Evolutionary conservation across 2,329 filamentous ascomycete genomes (phyloP), one percentile per base, ranked within the genome.

Genomic region (Xylaria sp.): DNA sequence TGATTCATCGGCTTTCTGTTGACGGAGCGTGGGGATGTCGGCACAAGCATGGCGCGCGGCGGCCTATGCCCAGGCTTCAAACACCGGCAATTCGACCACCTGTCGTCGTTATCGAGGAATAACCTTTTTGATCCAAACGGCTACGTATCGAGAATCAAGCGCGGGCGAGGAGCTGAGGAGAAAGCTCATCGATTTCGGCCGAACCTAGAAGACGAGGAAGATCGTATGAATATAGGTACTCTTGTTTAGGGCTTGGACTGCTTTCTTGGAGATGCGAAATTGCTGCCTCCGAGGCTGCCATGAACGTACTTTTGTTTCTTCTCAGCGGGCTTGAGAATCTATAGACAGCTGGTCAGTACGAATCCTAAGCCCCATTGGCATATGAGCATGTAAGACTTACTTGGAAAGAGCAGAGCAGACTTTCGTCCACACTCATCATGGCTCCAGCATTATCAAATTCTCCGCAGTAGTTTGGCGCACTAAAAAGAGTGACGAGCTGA

Each of bases 281-380:
- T 88, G 85, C 88, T 86, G 84, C 87, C 87, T 84, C 88, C 90
- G 83, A 91, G 87, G 85, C 88, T 87, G 85, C 86, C 87, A 85
- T 90, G 88, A 81, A 97, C 94, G 87, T 97, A 98, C 94, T 98
- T 98, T 93, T 98, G 95, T 91, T 99, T 99, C 91, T 99, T 99
- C 90, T 99, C 96, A 83, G 96, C 96, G 79, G 96, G 96, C 87
- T 98, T 99, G 86, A 99, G 88, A 81, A 99, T 98, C 93, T 97
- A 76, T 59, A 37, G 37, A 51, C 57, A 18, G 32, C 29, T 16
- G 2, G 71, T 80, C 64, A 79, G 74, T 57, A 57, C 18, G 58
- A 21, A 3, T 37, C 12, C 32, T 18, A 21, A 9, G 4, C 10
- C 29, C 5, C 23, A 18, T n/a, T 5, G 40, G 18, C 18, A 40